A percentile compares a stretch with the other conserved stretches of the same genome.
Evolutionary conservation across 331 rosid species (phyloP).

Genomic region (Saraca asoca): DNA sequence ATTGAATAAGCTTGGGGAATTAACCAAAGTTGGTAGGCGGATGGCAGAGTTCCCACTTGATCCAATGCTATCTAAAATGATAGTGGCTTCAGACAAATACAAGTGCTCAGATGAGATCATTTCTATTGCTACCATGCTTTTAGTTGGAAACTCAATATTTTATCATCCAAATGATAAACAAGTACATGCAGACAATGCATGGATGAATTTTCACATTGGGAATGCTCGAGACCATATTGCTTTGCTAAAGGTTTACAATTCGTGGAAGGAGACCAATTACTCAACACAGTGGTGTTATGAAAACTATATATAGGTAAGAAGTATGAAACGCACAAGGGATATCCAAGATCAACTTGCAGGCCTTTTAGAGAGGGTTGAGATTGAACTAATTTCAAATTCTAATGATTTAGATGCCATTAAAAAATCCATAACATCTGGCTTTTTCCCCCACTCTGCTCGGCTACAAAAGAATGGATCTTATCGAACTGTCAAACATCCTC

Average conservation of each 20-base stretch:
- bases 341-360: slow-evolving; percentile 94
- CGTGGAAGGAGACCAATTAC: slow-evolving; percentile 96
- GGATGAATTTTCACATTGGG: slow-evolving; percentile 87
- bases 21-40: slow-evolving; percentile 85
- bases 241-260: slow-evolving; percentile 80
- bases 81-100: slow-evolving; percentile 89
- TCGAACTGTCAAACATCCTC: slow-evolving; percentile 73
- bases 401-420: slow-evolving; percentile 73
- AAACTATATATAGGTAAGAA: slow-evolving; percentile 92
- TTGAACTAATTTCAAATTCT: slow-evolving; percentile 64
- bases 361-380: slow-evolving; percentile 90
- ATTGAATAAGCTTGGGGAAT: slow-evolving; percentile 79
- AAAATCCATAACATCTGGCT: slow-evolving; percentile 90
- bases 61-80: slow-evolving; percentile 91
- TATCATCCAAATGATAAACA: slow-evolving; percentile 98
- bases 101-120: slow-evolving; percentile 87
- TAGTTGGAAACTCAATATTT: slow-evolving; percentile 87
- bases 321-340: slow-evolving; percentile 98
- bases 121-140: slow-evolving; percentile 90
- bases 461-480: slow-evolving; percentile 88
- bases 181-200: slow-evolving; percentile 96
- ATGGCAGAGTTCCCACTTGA: slow-evolving; percentile 99
- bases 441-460: slow-evolving; percentile 78
- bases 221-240: slow-evolving; percentile 96
- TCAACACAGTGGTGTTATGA: slow-evolving; percentile 98